Evolutionary conservation across 768 basidiomycete genomes (phyloP).

Genomic region (Phanerochaete carnosa): DNA sequence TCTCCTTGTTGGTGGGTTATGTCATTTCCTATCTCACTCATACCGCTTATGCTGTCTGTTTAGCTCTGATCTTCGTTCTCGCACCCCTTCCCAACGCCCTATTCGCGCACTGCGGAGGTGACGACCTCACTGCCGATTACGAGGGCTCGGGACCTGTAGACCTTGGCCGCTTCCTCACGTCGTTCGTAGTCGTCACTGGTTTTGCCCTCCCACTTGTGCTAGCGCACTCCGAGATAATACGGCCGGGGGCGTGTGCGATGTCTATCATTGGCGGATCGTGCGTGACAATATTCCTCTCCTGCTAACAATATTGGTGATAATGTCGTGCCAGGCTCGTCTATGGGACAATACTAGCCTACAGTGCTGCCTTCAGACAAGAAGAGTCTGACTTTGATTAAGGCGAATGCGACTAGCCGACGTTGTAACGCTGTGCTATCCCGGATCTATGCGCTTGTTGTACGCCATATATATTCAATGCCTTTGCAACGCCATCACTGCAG

Average conservation of each 20-base stretch:
- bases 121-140: slow-evolving; percentile 82
- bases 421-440: neutral
- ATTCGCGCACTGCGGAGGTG: slow-evolving; percentile 88
- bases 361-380: slow-evolving; percentile 78
- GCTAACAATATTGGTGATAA: neutral
- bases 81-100: slow-evolving; percentile 95
- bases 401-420: neutral
- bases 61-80: slow-evolving; percentile 91
- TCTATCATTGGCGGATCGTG: slow-evolving; percentile 91
- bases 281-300: slow-evolving; percentile 26
- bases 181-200: slow-evolving; percentile 87
- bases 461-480: slow-evolving; percentile 1
- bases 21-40: neutral
- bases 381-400: slow-evolving; percentile 76
- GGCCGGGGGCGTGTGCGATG: slow-evolving; percentile 85
- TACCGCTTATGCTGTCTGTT: neutral
- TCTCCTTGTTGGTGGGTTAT: slow-evolving; percentile 81
- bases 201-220: slow-evolving; percentile 91
- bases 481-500: neutral
- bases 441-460: slow-evolving; percentile 6
- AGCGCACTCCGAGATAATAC: slow-evolving; percentile 87
- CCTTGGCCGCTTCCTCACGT: slow-evolving; percentile 92
- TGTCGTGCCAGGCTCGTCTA: slow-evolving; percentile 63
- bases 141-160: slow-evolving; percentile 72
- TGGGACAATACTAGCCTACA: slow-evolving; percentile 86